A percentile compares a stretch with the other conserved stretches of the same genome.
These are phyloP conservation scores for Datura wrightii DNA, from an alignment of 257 asterid species.

Conservation along the genomic window DNA sequence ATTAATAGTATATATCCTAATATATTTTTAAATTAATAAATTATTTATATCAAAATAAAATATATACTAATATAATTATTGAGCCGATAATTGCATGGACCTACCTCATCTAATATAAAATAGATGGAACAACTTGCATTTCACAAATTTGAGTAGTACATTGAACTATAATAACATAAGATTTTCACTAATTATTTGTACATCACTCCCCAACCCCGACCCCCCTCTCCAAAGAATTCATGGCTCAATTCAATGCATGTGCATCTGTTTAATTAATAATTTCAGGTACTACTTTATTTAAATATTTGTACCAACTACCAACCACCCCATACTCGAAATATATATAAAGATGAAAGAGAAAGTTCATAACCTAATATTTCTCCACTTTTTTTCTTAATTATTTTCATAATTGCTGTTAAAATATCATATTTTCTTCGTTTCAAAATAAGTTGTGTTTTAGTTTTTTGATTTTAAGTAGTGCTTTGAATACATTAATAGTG, in stretches of 20 bases:
- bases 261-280: neutral
- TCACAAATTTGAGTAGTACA: neutral
- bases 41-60: too few relatives aligned
- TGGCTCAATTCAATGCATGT: neutral
- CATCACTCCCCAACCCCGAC: neutral
- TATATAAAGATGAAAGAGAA: neutral
- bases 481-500: too few relatives aligned
- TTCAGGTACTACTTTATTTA: neutral
- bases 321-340: neutral
- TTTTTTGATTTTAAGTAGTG: too few relatives aligned
- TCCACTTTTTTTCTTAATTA: neutral
- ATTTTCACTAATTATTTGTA: neutral
- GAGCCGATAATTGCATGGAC: too few relatives aligned
- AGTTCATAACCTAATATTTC: constrained; percentile 20
- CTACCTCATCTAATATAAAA: neutral
- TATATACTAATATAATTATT: too few relatives aligned
- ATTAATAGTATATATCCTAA: too few relatives aligned
- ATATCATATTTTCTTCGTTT: too few relatives aligned
- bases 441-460: too few relatives aligned
- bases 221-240: neutral
- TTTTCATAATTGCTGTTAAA: neutral
- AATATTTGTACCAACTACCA: neutral
- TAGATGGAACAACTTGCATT: neutral
- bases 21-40: too few relatives aligned
- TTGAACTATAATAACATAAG: neutral